Conservation (phyloP, 2,329 filamentous ascomycete genomes). For the Monosporascus sp. region DNA sequence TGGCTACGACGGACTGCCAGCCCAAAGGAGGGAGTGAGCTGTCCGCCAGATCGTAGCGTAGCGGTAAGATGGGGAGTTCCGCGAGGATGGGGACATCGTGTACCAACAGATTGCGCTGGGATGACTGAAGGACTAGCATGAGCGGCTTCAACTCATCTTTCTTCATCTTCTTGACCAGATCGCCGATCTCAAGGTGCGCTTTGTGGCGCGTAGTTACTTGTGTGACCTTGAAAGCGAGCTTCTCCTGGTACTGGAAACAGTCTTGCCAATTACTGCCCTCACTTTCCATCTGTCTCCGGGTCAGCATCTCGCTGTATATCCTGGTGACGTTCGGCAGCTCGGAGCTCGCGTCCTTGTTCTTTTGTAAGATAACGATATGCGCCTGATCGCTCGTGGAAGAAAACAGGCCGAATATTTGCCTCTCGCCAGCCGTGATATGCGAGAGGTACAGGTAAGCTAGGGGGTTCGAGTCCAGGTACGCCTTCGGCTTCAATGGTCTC, state of each 20-base stretch:
- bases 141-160: constrained; percentile 76
- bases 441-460: constrained; percentile 89
- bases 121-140: constrained; percentile 86
- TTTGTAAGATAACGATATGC: constrained; percentile 83
- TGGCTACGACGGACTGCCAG: constrained; percentile 87
- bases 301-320: constrained; percentile 74
- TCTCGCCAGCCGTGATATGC: constrained; percentile 83
- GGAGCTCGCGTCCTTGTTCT: constrained; percentile 67
- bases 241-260: constrained; percentile 81
- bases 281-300: constrained; percentile 59
- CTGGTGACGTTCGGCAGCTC: constrained; percentile 86
- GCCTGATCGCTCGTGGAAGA: constrained; percentile 77
- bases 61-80: constrained; percentile 75
- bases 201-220: constrained; percentile 88
- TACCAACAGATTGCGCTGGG: constrained; percentile 71
- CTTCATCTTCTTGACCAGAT: constrained; percentile 83
- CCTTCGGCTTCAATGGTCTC: constrained; percentile 54
- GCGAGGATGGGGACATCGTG: constrained; percentile 80
- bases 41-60: constrained; percentile 78
- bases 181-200: constrained; percentile 79
- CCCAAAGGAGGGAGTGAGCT: constrained; percentile 84
- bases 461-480: constrained; percentile 70
- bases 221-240: constrained; percentile 75
- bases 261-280: constrained; percentile 69
- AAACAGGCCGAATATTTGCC: constrained; percentile 90